Evolutionary conservation across 371 early-diverging fungal genomes (phyloP), one percentile per base, ranked within the genome.

Genomic region (Apophysomyces variabilis): DNA sequence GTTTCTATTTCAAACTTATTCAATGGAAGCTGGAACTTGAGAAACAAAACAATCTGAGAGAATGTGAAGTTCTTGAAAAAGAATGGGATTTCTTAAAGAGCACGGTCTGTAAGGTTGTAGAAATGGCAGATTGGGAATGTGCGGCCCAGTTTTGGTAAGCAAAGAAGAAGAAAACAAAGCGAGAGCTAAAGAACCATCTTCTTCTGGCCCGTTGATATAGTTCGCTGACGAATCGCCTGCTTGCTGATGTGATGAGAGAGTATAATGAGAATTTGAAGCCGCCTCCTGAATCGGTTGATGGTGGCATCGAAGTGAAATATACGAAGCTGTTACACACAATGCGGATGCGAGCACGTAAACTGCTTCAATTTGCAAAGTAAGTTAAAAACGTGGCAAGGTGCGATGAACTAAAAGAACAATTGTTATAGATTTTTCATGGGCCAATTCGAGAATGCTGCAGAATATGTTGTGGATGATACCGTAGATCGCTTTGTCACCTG

Each of bases 1-100:
- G 88, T n/a, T 92, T 87, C 60, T 96, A 94, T 65, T 93, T 93
- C 66, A 86, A 86, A 58, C 79, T 95, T 57, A 79, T 95, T 7
- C 85, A 84, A 4, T 92, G 87, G 87, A 91, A 90, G 66, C 74
- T 90, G 36, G 76, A 73, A 45, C 66, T 74, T 54, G 83, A 82
- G 60, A 78, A 75, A 59, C 81, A 86, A 63, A 87, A 88, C 58
- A 87, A 85, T 57, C 76, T 87, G 38, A 86, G 90, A 65, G 92
- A 92, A 69, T 89, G 91, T 26, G 95, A 92, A 71, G 82, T 91
- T 5, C 81, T 95, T 70, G 93, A 93, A 62, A 85, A 79, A 61
- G 94, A 95, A 72, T 95, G 94, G 94, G 83, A 87, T 9, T 91
- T 91, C 61, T 62, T 93, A 56, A 76, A 75, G 39, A 80, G 79